Evolutionary conservation across 2,329 filamentous ascomycete genomes (phyloP).

Genomic region (Aspergillus nomiae): DNA sequence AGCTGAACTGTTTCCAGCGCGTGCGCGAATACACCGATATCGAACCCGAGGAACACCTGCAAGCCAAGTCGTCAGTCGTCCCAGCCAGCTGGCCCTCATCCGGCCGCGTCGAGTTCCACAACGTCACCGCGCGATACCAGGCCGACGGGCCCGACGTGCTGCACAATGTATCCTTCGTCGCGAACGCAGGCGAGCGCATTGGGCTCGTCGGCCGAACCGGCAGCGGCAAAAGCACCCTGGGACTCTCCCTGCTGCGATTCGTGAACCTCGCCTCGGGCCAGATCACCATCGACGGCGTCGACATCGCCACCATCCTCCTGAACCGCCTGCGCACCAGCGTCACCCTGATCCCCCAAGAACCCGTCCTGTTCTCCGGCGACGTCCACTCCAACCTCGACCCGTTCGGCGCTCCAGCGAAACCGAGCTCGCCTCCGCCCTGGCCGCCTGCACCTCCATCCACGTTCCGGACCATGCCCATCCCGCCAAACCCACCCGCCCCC

Average conservation of each 20-base stretch:
- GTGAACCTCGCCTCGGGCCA: constrained; percentile 54
- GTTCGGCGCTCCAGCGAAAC: constrained; percentile 55
- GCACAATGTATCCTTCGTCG: constrained; percentile 25
- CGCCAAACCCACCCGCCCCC: not conserved
- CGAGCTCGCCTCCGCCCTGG: constrained; percentile 36
- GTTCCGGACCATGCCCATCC: constrained; percentile 22
- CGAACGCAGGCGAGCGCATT: constrained; percentile 28
- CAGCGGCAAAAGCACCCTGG: constrained; percentile 45
- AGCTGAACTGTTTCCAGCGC: constrained; percentile 48
- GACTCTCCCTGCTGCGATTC: constrained; percentile 58
- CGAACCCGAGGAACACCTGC: constrained; percentile 24
- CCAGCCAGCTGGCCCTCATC: constrained; percentile 28
- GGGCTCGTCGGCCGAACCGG: constrained; percentile 31
- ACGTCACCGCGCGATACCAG: constrained; percentile 27
- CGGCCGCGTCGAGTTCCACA: constrained; percentile 26
- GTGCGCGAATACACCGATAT: constrained; percentile 28
- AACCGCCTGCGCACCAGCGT: constrained; percentile 56
- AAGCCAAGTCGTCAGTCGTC: constrained; percentile 5
- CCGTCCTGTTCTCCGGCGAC: constrained; percentile 60
- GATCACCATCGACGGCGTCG: constrained; percentile 58
- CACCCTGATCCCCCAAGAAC: constrained; percentile 62
- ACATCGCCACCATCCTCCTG: constrained; percentile 57
- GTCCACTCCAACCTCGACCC: constrained; percentile 64
- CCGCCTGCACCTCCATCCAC: constrained; percentile 37
- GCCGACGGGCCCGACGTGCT: constrained; percentile 26